Percentiles rank a stretch among this genome's conserved stretches.
phyloP scores from a whole-genome alignment of 495 filamentous ascomycete species.

The Penicillium ochrochloron region DNA sequence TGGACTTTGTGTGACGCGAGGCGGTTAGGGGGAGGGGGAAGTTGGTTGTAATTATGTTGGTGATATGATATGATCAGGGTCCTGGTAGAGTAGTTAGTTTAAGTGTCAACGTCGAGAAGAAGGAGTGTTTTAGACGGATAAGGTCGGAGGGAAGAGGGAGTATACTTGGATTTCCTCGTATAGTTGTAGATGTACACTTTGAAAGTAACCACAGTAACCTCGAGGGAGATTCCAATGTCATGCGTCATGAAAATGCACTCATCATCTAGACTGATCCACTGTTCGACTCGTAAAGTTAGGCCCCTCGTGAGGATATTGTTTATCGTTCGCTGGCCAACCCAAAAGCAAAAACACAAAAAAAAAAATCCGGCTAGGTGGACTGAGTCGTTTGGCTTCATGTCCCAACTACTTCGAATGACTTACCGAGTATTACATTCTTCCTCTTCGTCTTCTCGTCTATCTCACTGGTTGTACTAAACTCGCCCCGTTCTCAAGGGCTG shows the following conservation, averaged over 20 bases:
- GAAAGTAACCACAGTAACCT: not conserved
- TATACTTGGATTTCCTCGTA: not conserved
- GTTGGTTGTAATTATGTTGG: not conserved
- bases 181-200: not conserved
- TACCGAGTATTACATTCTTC: not conserved
- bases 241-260: not conserved
- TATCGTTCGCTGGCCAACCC: conserved; percentile 4
- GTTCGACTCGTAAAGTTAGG: not conserved
- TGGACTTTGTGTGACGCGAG: not conserved
- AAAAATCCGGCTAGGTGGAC: not conserved
- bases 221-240: not conserved
- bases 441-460: not conserved
- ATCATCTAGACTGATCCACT: not conserved
- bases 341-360: not conserved
- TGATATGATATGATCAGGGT: not conserved
- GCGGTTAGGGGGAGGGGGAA: not conserved
- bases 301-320: not conserved
- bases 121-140: not conserved
- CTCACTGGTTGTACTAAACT: not conserved
- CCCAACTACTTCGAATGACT: conserved; percentile 2
- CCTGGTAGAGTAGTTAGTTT: not conserved
- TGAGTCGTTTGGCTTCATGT: not conserved
- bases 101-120: not conserved
- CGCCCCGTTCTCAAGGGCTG: conserved; percentile 2
- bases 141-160: not conserved